Base-by-base conservation (phyloP, 371 early-diverging fungal genomes). In the Mucor indicus region DNA sequence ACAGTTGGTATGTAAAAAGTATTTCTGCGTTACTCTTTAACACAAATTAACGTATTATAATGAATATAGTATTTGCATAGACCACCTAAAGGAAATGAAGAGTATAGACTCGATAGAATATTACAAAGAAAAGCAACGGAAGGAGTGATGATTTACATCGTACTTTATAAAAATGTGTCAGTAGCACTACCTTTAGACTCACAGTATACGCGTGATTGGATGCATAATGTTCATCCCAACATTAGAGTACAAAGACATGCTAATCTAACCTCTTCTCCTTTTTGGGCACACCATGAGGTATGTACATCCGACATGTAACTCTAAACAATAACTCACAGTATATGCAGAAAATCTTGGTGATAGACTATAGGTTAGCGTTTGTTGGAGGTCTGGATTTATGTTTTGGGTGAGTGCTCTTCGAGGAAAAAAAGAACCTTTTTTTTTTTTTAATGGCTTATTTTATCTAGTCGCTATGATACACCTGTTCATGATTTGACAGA, bases 321-420 rank as follows among this genome's bases (percentile, higher is more conserved):
- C 16, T 42, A 21, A 42, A 15, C 8, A 12, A 32, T 12, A 30
- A 39, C 17, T 12, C 30, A 27, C 6, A 46, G 32, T 21, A 10
- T 21, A 24, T 30, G 13, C 53, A 93, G 77, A 96, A 96, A 81
- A 84, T 92, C 27, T 77, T 88, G 1, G 77, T 94, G 1, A 70
- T 96, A 12, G 97, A 96, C 65, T 69, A 83, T 53, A 75, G 81
- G 23, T 64, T 92, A 41, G 93, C 91, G 2, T 96, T 92, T 63
- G 78, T 93, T 20, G 97, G 97, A 22, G 97, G 97, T 0, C 70
- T 96, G 10, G 97, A 96, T 58, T 59, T 94, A 48, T 95, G 95
- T 67, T 89, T 89, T 67, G 97, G 79, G 77, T 72, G 62, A 45
- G n/a, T 2, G 38, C 2, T 13, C 11, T 1, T 21, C 35, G 12